Evolutionary conservation across 164 flowering plant genomes (phyloP).

Genomic region (Santalum album): DNA sequence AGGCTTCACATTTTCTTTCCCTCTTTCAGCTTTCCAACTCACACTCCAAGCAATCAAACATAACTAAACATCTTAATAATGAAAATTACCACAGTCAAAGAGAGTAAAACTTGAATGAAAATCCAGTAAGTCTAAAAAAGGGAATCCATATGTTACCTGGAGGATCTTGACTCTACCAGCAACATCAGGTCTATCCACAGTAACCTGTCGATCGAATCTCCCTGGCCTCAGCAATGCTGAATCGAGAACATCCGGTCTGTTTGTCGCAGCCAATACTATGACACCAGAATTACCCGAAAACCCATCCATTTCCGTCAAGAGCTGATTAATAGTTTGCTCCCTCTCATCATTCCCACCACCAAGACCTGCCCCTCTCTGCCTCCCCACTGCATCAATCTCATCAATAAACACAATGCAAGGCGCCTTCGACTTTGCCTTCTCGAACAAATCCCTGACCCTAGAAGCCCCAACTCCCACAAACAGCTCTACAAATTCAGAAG

Average conservation of each 20-base stretch:
- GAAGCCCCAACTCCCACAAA: constrained; percentile 99
- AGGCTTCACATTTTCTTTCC: neutral
- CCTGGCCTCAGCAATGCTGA: constrained; percentile 92
- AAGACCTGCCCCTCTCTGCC: constrained; percentile 92
- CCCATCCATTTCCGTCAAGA: constrained; percentile 95
- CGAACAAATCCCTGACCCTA: constrained; percentile 88
- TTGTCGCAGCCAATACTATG: constrained; percentile 88
- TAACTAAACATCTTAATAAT: too few species aligned
- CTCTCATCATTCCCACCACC: constrained; percentile 99
- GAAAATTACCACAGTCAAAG: too few species aligned
- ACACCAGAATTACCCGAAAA: constrained; percentile 87
- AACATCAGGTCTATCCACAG: constrained; percentile 93
- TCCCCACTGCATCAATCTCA: constrained; percentile 99
- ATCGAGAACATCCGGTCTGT: constrained; percentile 93
- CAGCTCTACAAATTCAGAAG: constrained; percentile 89
- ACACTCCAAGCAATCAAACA: neutral
- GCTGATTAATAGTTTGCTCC: constrained; percentile 93
- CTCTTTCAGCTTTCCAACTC: too few species aligned
- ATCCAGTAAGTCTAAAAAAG: too few species aligned
- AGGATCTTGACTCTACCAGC: constrained; percentile 91
- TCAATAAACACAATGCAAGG: constrained; percentile 97
- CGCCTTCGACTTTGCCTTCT: constrained; percentile 89
- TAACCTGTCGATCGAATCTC: constrained; percentile 94
- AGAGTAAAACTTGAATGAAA: too few species aligned
- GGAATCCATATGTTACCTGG: constrained; percentile 40